These are phyloP conservation scores for Rhynchospora tenuis DNA, from an alignment of 176 grass and related monocot species.

Conservation along the genomic window DNA sequence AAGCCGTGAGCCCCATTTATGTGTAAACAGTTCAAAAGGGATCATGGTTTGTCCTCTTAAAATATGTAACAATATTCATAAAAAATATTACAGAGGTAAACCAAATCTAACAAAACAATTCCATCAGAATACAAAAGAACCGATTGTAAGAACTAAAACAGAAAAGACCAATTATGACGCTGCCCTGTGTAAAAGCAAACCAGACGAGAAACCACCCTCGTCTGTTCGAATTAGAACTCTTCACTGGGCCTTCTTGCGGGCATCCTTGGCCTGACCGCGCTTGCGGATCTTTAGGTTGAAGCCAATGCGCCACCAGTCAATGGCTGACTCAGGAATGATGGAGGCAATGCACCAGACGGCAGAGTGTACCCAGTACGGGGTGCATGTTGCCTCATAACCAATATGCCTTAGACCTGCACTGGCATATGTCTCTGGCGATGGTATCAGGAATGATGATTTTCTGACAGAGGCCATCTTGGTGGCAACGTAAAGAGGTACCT, in stretches of 20 bases:
- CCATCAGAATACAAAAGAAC: slow-evolving; percentile 15
- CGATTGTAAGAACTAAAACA: slow-evolving; percentile 18
- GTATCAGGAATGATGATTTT: slow-evolving; percentile 68
- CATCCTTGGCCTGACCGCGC: slow-evolving; percentile 62
- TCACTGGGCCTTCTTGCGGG: slow-evolving; percentile 56
- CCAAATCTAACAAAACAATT: slow-evolving; percentile 17
- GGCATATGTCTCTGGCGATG: slow-evolving; percentile 74
- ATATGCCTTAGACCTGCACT: slow-evolving; percentile 57
- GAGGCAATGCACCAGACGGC: slow-evolving; percentile 67
- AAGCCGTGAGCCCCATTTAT: not conserved
- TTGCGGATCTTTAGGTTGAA: slow-evolving; percentile 77
- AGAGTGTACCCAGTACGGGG: slow-evolving; percentile 86
- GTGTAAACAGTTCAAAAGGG: not conserved
- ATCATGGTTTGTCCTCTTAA: not conserved
- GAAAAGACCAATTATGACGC: not conserved
- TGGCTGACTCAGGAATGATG: slow-evolving; percentile 39
- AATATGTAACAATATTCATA: slow-evolving; percentile 1
- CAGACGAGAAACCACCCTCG: too few species aligned
- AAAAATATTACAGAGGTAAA: slow-evolving; percentile 20
- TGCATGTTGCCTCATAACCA: slow-evolving; percentile 72
- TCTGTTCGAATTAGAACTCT: slow-evolving; percentile 11
- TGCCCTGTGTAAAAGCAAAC: slow-evolving; percentile 5
- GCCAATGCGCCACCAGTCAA: slow-evolving; percentile 51
- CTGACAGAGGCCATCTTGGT: slow-evolving; percentile 88
- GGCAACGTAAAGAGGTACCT: slow-evolving; percentile 84